phyloP scores from a whole-genome alignment of 345 rosid species.

The Eutrema yunnanense region DNA sequence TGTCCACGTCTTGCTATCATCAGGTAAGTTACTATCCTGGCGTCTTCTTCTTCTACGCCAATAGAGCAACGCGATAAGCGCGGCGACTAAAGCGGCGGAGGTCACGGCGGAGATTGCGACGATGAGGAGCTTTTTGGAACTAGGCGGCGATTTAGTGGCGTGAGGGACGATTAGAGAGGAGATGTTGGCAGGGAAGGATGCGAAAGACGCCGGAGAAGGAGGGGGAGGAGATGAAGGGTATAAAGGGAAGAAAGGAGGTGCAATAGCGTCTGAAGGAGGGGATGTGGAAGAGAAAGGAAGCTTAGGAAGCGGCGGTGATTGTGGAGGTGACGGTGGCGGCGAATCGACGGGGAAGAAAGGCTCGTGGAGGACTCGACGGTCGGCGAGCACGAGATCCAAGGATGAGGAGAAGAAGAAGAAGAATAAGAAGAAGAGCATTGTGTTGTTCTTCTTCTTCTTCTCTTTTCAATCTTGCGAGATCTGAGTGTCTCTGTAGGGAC shows the following conservation, averaged over 20 bases:
- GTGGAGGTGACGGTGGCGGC: constrained; percentile 45
- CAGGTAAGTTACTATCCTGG: constrained; percentile 17
- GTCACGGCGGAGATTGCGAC: constrained; percentile 44
- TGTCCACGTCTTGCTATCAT: constrained; percentile 43
- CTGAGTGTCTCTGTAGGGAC: background rate
- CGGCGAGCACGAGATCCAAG: background rate
- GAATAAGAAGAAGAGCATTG: constrained; percentile 40
- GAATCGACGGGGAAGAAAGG: constrained; percentile 54
- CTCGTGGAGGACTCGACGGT: constrained; percentile 75
- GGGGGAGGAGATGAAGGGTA: constrained; percentile 77
- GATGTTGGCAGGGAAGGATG: constrained; percentile 91
- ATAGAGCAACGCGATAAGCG: constrained; percentile 33
- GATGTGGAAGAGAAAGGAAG: constrained; percentile 45
- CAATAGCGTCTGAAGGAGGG: constrained; percentile 37
- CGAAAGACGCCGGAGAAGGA: constrained; percentile 56
- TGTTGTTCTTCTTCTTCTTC: constrained; percentile 18
- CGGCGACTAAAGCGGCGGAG: constrained; percentile 40
- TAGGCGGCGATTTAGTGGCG: constrained; percentile 38
- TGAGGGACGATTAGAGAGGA: constrained; percentile 79
- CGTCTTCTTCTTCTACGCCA: constrained; percentile 41
- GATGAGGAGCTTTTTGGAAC: constrained; percentile 45
- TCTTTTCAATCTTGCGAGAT: background rate
- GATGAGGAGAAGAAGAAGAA: constrained; percentile 20
- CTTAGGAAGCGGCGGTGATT: constrained; percentile 40
- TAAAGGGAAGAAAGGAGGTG: constrained; percentile 72